These are phyloP conservation scores for Ceratorhiza oryzae-sativae DNA, from an alignment of 1,284 basidiomycete genomes.

Conservation along the genomic window DNA sequence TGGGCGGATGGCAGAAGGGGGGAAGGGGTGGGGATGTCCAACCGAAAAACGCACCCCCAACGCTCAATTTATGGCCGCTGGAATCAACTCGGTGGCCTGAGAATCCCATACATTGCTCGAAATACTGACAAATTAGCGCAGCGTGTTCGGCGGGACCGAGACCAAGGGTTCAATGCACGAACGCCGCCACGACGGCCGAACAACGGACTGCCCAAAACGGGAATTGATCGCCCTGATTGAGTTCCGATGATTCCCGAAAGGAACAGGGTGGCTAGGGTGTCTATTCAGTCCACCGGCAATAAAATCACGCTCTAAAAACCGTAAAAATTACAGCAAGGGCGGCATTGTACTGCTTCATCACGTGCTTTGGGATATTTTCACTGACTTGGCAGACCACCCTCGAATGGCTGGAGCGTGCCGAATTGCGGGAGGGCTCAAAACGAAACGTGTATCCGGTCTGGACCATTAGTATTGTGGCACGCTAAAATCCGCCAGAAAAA, in stretches of 20 bases:
- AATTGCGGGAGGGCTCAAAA: background rate
- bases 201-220: constrained; percentile 5
- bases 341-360: background rate
- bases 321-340: background rate
- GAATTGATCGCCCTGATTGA: constrained; percentile 6
- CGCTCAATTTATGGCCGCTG: constrained; percentile 8
- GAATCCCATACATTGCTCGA: background rate
- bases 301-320: background rate
- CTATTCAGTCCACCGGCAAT: constrained; percentile 30
- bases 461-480: background rate
- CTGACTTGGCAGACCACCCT: background rate
- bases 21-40: constrained; percentile 15
- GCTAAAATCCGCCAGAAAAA: background rate
- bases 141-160: background rate
- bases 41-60: background rate
- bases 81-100: background rate
- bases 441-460: background rate
- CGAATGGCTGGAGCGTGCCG: background rate
- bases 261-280: constrained; percentile 21
- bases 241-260: background rate
- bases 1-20: background rate
- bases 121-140: constrained; percentile 5
- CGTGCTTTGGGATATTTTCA: background rate
- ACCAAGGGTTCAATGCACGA: background rate
- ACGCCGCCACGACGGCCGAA: constrained; percentile 2